Conservation (phyloP, 176 grass and related monocot genomes). For the Oryza longistaminata region DNA sequence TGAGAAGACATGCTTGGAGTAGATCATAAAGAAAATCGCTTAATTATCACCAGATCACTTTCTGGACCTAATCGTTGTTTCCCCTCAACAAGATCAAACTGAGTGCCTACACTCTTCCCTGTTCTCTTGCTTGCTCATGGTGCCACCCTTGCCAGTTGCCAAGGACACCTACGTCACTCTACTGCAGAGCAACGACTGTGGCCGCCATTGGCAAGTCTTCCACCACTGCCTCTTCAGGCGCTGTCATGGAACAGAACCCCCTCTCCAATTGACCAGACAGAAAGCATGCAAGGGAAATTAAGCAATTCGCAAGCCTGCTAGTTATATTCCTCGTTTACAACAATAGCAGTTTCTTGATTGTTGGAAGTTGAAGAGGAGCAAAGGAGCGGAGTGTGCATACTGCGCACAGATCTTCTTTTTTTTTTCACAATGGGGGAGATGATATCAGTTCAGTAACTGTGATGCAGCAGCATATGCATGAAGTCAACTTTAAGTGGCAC, state of each 20-base stretch:
- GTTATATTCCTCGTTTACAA: too few relatives aligned
- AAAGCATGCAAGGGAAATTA: neutral
- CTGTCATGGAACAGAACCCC: neutral
- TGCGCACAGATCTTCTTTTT: neutral
- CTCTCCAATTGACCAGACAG: too few relatives aligned
- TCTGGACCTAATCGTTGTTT: neutral
- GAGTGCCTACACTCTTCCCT: neutral
- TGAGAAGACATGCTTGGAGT: conserved; percentile 5
- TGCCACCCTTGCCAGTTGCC: neutral
- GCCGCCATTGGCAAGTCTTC: neutral
- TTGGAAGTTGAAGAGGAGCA: neutral
- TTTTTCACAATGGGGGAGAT: neutral
- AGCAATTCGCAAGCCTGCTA: neutral
- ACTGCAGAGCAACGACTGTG: neutral
- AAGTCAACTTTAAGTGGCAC: neutral
- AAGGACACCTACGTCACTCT: neutral
- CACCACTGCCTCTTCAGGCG: neutral
- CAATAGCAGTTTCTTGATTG: too few relatives aligned
- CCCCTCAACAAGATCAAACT: neutral
- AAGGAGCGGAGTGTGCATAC: neutral
- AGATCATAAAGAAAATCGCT: neutral
- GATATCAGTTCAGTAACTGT: neutral
- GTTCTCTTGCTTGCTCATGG: neutral
- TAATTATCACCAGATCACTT: neutral
- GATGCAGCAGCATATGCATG: neutral